Conservation (phyloP, 73 alveolate genomes). For the Effrenium voratum region DNA sequence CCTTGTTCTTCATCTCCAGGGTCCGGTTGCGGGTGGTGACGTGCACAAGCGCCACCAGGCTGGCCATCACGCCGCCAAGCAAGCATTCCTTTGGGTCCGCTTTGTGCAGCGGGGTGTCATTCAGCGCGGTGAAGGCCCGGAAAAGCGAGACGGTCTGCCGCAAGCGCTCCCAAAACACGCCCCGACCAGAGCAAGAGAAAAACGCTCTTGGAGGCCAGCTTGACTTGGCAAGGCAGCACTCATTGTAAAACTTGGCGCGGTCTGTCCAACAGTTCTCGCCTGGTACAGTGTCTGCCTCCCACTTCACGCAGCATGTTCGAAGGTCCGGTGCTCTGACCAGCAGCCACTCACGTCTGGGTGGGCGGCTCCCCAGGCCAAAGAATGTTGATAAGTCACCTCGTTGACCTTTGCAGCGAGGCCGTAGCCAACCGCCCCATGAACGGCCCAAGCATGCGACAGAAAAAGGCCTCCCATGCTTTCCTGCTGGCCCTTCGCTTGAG, state of each 20-base stretch:
- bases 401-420: background rate
- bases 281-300: background rate
- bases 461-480: background rate
- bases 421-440: background rate
- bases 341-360: conserved; percentile 21
- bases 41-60: conserved; percentile 16
- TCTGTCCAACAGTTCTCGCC: background rate
- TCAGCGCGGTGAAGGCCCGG: conserved; percentile 31
- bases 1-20: conserved; percentile 24
- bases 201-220: conserved; percentile 56
- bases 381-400: background rate
- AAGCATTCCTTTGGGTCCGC: conserved; percentile 41
- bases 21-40: no score
- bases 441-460: conserved; percentile 51
- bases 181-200: conserved; percentile 43
- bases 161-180: conserved; percentile 36
- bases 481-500: background rate
- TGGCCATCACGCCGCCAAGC: conserved; percentile 38
- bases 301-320: conserved; percentile 43
- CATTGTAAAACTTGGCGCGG: background rate
- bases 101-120: conserved; percentile 3
- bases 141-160: conserved; percentile 20
- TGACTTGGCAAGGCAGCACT: conserved; percentile 23
- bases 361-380: conserved; percentile 55
- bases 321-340: conserved; percentile 20